Base-by-base conservation (phyloP, 2,329 filamentous ascomycete genomes). In the Colletotrichum graminicola region DNA sequence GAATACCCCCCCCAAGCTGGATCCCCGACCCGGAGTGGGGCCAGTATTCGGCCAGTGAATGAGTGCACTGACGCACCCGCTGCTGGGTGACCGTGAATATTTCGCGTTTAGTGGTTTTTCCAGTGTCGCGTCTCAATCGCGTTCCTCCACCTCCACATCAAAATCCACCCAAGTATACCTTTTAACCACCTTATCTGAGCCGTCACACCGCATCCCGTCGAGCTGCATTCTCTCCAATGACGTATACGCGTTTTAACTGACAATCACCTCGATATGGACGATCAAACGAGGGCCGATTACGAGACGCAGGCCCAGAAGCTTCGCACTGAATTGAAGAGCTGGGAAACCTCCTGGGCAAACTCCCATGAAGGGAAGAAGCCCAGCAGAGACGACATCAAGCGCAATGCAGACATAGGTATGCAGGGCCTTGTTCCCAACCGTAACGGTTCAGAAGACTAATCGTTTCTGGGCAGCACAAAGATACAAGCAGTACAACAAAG, bases 401-500 rank as follows among this genome's bases (percentile, higher is more conserved):
- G 87, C 63, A 90, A 93, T 76, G 86, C 88, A 8, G 86, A 87
- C 0, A 94, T 95, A 76, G 91, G 92, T 94, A 87, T 43, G 83
- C 59, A 3, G 3, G 54, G 34, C 12, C 3, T 45, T 29, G 26
- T 23, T 26, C 2, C 11, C 21, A 8, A 14, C 49, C 6, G 14
- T 18, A 45, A 32, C 47, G 5, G n/a, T 5, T 14, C 26, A 14
- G 10, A 41, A 18, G 36, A 56, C 34, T 66, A 36, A 71, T 43
- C 0, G 52, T 26, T 7, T 5, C 14, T 11, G 47, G 14, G 49
- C 75, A 93, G 91, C 90, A 47, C 85, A 84, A 57, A 94, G 94
- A 78, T 95, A 95, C 81, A 94, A 92, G 78, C 87, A 92, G 73
- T 95, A 94, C 80, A 90, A 91, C 78, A 90, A 87, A 74, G 78